Percentiles rank a stretch among this genome's conserved stretches.
These are phyloP conservation scores for Poronia punctata DNA, from an alignment of 495 filamentous ascomycete species.

Conservation along the genomic window DNA sequence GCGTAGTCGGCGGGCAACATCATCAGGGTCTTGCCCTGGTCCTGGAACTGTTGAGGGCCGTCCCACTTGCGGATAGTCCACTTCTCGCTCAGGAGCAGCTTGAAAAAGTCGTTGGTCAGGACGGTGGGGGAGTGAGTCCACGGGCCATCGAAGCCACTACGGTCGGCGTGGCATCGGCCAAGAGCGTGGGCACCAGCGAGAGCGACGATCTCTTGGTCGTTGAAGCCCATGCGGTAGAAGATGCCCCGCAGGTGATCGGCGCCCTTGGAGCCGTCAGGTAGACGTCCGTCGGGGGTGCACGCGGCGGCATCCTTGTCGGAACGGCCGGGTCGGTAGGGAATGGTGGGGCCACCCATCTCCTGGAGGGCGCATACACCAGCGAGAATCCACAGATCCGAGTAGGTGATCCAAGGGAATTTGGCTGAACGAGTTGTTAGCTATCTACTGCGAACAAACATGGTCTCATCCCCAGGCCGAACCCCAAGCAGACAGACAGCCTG, in stretches of 20 bases:
- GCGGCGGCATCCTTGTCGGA: conserved; percentile 70
- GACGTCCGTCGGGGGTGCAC: conserved; percentile 93
- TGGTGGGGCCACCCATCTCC: conserved; percentile 83
- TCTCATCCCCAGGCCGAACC: too few species aligned
- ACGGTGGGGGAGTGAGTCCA: conserved; percentile 97
- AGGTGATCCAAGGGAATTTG: conserved; percentile 90
- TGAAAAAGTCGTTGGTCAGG: conserved; percentile 91
- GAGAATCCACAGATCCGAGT: conserved; percentile 96
- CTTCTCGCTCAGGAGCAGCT: conserved; percentile 81
- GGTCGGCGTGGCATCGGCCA: conserved; percentile 85
- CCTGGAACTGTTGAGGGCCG: conserved; percentile 75
- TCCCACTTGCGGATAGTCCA: conserved; percentile 93
- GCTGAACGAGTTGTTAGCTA: conserved; percentile 29
- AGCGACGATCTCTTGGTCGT: conserved; percentile 94
- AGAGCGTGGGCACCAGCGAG: conserved; percentile 86
- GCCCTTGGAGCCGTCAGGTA: conserved; percentile 80
- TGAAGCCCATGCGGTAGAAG: conserved; percentile 97
- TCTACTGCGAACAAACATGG: not conserved
- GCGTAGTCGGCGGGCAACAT: conserved; percentile 94
- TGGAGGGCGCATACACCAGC: conserved; percentile 80
- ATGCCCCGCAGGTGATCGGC: conserved; percentile 81
- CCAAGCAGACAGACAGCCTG: too few species aligned
- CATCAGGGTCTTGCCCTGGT: conserved; percentile 83
- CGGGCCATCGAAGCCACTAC: conserved; percentile 82
- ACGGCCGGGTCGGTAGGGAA: conserved; percentile 90